Evolutionary conservation across 192 early-diverging fungal genomes (phyloP).

Genomic region (Coemansia sp.): DNA sequence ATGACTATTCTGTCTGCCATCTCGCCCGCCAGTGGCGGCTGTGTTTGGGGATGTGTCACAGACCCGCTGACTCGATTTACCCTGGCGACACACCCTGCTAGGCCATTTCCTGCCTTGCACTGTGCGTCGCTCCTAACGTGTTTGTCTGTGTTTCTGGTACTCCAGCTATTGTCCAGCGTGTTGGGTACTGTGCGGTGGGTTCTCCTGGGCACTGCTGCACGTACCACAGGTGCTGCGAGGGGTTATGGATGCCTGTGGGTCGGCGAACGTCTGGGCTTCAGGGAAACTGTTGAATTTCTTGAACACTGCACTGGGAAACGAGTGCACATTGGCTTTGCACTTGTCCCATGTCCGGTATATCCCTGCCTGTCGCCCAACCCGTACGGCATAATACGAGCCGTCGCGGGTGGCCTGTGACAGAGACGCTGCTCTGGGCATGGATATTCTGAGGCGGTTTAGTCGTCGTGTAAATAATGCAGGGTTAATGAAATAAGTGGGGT

Average conservation of each 20-base stretch:
- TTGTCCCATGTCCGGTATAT: constrained; percentile 57
- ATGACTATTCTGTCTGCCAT: constrained; percentile 38
- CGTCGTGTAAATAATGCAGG: not conserved
- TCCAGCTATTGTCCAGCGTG: not conserved
- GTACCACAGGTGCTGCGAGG: not conserved
- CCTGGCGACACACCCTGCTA: not conserved
- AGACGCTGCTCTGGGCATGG: not conserved
- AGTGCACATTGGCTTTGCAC: constrained; percentile 58
- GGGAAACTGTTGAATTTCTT: constrained; percentile 60
- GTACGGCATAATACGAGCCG: constrained; percentile 35
- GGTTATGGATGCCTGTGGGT: not conserved
- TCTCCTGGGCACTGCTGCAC: not conserved
- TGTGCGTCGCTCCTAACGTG: not conserved
- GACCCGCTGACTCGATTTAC: not conserved
- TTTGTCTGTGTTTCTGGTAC: not conserved
- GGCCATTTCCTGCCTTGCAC: not conserved
- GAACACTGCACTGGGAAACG: constrained; percentile 58
- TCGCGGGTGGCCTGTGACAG: not conserved
- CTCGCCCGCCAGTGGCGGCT: constrained; percentile 6
- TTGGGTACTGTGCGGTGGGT: not conserved
- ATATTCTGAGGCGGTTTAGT: not conserved
- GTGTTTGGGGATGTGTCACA: not conserved
- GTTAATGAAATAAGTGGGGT: not conserved
- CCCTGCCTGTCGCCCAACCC: constrained; percentile 23
- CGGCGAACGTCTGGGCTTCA: constrained; percentile 62